A percentile compares a stretch with the other conserved stretches of the same genome.
phyloP scores from a whole-genome alignment of 441 rosid genomes.

The Erodium chrysanthum region DNA sequence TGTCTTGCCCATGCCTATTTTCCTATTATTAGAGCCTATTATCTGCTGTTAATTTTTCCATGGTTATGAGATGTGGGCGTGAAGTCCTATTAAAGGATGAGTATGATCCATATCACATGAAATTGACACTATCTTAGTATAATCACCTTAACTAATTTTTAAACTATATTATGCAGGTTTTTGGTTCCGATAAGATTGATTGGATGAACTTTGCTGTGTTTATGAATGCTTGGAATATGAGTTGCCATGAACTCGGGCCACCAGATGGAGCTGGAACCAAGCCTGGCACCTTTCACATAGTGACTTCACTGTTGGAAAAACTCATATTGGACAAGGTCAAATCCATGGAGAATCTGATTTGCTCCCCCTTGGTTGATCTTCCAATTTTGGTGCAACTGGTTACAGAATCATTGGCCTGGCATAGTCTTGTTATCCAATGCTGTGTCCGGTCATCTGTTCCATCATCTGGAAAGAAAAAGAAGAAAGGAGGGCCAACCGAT shows the following conservation, averaged over 20 bases:
- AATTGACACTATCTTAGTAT: neutral
- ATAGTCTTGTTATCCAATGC: conserved; percentile 59
- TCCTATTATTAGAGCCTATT: neutral
- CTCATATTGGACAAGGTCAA: conserved; percentile 40
- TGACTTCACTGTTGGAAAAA: conserved; percentile 49
- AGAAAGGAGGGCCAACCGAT: conserved; percentile 52
- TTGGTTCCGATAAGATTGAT: conserved; percentile 59
- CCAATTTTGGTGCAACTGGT: conserved; percentile 53
- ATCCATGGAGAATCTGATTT: conserved; percentile 37
- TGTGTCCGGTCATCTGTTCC: conserved; percentile 64
- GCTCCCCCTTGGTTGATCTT: conserved; percentile 38
- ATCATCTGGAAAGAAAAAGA: conserved; percentile 88
- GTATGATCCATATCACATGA: neutral
- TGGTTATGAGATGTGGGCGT: conserved; percentile 6
- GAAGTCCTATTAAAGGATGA: neutral
- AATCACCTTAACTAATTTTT: neutral
- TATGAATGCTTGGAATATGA: conserved; percentile 73
- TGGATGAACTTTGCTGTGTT: conserved; percentile 83
- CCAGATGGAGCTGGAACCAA: conserved; percentile 26
- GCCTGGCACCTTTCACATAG: conserved; percentile 36
- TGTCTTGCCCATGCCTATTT: conserved; percentile 10
- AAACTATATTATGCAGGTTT: conserved; percentile 36
- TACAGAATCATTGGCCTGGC: conserved; percentile 92
- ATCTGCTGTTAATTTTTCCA: neutral
- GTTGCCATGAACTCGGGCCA: conserved; percentile 39